Evolutionary conservation across 2,329 filamentous ascomycete species (phyloP).

Genomic region (Trichophyton mentagrophytes): DNA sequence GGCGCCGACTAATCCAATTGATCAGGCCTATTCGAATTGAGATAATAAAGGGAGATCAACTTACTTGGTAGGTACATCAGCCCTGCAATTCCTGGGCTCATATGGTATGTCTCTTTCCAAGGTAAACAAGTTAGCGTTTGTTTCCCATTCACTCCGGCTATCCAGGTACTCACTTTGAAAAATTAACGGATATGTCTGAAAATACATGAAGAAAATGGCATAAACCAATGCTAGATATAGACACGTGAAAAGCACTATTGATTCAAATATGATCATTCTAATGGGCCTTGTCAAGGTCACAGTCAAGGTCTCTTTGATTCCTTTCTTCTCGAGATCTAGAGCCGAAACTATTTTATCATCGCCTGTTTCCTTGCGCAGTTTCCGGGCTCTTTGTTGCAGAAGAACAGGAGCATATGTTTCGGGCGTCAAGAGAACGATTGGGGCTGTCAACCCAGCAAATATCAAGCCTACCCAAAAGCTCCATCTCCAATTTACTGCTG

Average conservation of each 20-base stretch:
- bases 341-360: slow-evolving; percentile 13
- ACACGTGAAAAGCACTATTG: slow-evolving; percentile 18
- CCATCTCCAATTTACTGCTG: slow-evolving; percentile 35
- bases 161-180: slow-evolving; percentile 10
- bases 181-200: slow-evolving; percentile 15
- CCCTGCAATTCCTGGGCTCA: slow-evolving; percentile 11
- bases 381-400: slow-evolving; percentile 40
- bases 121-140: not conserved
- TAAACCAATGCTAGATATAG: slow-evolving; percentile 19
- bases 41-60: slow-evolving; percentile 6
- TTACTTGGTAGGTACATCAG: slow-evolving; percentile 14
- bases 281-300: slow-evolving; percentile 17
- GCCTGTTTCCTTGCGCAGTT: slow-evolving; percentile 12
- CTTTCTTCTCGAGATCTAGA: slow-evolving; percentile 12
- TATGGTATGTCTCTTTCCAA: slow-evolving; percentile 11
- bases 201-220: slow-evolving; percentile 14
- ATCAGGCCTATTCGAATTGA: slow-evolving; percentile 7
- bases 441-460: slow-evolving; percentile 46
- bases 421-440: slow-evolving; percentile 48
- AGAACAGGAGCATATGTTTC: slow-evolving; percentile 51
- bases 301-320: slow-evolving; percentile 11
- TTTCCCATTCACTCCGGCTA: not conserved
- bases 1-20: slow-evolving; percentile 38
- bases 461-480: slow-evolving; percentile 53
- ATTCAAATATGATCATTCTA: slow-evolving; percentile 18